Conservation (phyloP, 108 stramenopile species). For the Epithemia pelagica region DNA sequence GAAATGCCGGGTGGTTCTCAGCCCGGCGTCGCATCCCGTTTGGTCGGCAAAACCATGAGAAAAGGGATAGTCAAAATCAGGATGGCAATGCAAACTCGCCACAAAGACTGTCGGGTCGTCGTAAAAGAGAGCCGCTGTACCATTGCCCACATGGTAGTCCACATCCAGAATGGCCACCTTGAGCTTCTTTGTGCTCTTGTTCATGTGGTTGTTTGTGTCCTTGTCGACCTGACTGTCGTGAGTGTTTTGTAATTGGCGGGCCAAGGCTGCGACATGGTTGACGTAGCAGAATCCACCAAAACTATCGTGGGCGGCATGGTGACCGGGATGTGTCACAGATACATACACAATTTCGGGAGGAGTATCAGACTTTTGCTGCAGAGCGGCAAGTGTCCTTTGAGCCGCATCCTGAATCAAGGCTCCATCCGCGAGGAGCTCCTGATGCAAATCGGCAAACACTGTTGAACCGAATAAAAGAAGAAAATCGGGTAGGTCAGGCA, state of each 20-base stretch:
- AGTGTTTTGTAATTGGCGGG: slow-evolving; percentile 16
- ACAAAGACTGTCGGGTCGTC: slow-evolving; percentile 50
- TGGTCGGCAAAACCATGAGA: slow-evolving; percentile 73
- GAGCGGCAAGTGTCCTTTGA: too few species aligned
- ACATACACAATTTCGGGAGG: slow-evolving; percentile 35
- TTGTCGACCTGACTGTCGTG: too few species aligned
- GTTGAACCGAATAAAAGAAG: too few species aligned
- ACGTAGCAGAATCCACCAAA: slow-evolving; percentile 84
- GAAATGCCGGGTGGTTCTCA: slow-evolving; percentile 49
- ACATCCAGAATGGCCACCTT: slow-evolving; percentile 46
- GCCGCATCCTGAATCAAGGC: slow-evolving; percentile 37
- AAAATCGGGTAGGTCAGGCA: too few species aligned
- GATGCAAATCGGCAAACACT: slow-evolving; percentile 34
- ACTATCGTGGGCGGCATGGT: slow-evolving; percentile 59
- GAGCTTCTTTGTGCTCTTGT: slow-evolving; percentile 9
- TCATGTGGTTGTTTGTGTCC: too few species aligned
- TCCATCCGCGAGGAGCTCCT: slow-evolving; percentile 59
- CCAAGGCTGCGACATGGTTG: slow-evolving; percentile 58
- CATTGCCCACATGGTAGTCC: slow-evolving; percentile 78
- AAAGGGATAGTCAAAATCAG: slow-evolving; percentile 77
- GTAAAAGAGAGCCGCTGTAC: slow-evolving; percentile 73
- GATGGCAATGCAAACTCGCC: slow-evolving; percentile 70
- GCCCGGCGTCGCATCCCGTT: slow-evolving; percentile 40
- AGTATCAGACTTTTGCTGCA: too few species aligned
- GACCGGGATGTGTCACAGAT: slow-evolving; percentile 73